Evolutionary conservation across 306 rosid species (phyloP), one percentile per base, ranked within the genome.

Genomic region (Arachis hypogaea): DNA sequence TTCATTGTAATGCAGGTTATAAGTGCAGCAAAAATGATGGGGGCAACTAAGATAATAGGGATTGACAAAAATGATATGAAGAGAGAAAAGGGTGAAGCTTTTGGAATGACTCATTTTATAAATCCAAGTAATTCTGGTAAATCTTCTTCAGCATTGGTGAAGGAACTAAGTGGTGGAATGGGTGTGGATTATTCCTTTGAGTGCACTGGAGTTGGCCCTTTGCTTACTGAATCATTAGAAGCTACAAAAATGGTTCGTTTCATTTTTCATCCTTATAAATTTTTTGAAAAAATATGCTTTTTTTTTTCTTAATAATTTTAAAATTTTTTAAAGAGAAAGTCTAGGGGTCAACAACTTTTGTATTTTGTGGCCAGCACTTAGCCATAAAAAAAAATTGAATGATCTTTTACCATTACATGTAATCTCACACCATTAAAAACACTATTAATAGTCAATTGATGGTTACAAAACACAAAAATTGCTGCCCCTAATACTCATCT

Each of bases 161-260:
- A 74, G 36, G 87, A 83, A 33, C 7, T 76, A 1, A 85, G 75
- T 40, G 82, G 72, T 72, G 95, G 89, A 75, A 18, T 55, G 73
- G 92, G 90, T 54, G 95, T 85, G 18, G 92, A 89, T 73, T 87
- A 79, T 55, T 84, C 81, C 66, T 69, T 84, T 52, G 87, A 88
- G 55, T 82, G 90, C 82, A 82, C 84, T 7, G 87, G 91, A 30
- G 65, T 77, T 30, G 11, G 81, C 3, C 56, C 81, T 64, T 63
- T 84, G 28, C 57, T 84, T 61, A 76, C 72, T 60, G 57, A 86
- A 74, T 71, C 87, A 3, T 18, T 88, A 4, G 82, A 76, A 64
- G 81, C 91, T 79, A 80, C 91, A 12, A 84, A 88, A 79, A 0
- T 73, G 75, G 93, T 86, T 81, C 56, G 47, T 79, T 58, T 67